These are phyloP conservation scores for Termitomyces bulborhizus DNA, from an alignment of 768 basidiomycete genomes.

Conservation along the genomic window DNA sequence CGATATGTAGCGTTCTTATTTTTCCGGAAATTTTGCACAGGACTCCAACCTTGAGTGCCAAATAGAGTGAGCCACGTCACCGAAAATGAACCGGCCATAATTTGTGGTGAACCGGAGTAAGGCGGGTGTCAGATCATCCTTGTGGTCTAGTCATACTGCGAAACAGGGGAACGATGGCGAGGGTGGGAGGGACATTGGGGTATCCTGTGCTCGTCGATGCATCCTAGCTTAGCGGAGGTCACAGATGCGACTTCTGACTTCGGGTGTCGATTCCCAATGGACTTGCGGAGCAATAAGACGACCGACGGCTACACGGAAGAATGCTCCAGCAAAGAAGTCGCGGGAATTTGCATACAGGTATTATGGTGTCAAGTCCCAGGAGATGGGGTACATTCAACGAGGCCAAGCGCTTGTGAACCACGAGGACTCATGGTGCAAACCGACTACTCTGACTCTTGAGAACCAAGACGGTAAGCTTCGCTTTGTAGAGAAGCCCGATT, in stretches of 20 bases:
- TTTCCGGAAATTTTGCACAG: neutral
- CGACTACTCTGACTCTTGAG: neutral
- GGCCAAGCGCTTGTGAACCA: neutral
- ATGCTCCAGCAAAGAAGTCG: neutral
- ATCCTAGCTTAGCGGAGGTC: constrained; percentile 8
- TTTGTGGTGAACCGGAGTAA: neutral
- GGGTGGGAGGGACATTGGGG: neutral
- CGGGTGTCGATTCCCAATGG: neutral
- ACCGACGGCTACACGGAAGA: neutral
- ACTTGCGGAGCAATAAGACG: neutral
- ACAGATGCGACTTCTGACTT: constrained; percentile 1
- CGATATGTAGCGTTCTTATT: neutral
- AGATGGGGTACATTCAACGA: neutral
- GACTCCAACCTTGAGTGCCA: neutral
- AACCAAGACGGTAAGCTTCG: neutral
- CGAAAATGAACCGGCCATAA: neutral
- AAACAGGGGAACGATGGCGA: constrained; percentile 1
- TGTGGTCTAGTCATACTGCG: neutral
- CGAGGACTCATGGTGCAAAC: neutral
- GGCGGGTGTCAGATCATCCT: neutral
- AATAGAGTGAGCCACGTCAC: neutral
- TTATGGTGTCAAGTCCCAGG: neutral
- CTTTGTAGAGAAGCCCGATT: neutral
- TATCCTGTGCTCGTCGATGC: neutral
- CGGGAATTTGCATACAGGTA: neutral